Percentiles rank a stretch among this genome's conserved stretches.
phyloP scores from a whole-genome alignment of 176 grass and related monocot genomes.

The Alopecurus myosuroides region DNA sequence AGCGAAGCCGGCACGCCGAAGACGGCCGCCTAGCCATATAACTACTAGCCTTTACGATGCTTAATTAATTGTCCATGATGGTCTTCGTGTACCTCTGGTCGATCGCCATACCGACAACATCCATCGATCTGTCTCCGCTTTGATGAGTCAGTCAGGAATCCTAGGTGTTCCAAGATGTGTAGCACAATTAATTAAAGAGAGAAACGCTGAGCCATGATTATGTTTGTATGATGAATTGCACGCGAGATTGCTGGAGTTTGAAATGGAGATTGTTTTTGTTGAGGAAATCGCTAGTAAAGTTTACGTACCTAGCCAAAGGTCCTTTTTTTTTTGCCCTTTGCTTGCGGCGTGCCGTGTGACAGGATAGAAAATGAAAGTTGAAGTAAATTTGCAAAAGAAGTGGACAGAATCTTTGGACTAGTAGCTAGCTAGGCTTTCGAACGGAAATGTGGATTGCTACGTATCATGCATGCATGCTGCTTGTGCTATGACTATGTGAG shows the following conservation, averaged over 20 bases:
- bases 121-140: neutral
- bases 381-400: neutral
- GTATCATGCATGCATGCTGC: neutral
- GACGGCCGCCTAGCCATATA: neutral
- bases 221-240: neutral
- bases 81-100: neutral
- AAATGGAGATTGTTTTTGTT: neutral
- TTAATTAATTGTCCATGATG: constrained; percentile 1
- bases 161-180: constrained; percentile 1
- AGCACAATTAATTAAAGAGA: neutral
- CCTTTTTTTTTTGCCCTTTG: neutral
- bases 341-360: neutral
- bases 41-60: neutral
- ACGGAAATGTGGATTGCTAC: neutral
- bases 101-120: neutral
- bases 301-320: neutral
- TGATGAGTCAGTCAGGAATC: neutral
- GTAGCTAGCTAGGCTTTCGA: neutral
- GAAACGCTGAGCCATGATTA: neutral
- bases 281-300: neutral
- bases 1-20: constrained; percentile 56
- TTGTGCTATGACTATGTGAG: neutral
- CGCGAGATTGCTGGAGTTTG: neutral
- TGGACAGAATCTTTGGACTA: neutral
- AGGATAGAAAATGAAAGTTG: neutral